Evolutionary conservation across 176 grass and related monocot genomes (phyloP).

Genomic region (Paspalum notatum): DNA sequence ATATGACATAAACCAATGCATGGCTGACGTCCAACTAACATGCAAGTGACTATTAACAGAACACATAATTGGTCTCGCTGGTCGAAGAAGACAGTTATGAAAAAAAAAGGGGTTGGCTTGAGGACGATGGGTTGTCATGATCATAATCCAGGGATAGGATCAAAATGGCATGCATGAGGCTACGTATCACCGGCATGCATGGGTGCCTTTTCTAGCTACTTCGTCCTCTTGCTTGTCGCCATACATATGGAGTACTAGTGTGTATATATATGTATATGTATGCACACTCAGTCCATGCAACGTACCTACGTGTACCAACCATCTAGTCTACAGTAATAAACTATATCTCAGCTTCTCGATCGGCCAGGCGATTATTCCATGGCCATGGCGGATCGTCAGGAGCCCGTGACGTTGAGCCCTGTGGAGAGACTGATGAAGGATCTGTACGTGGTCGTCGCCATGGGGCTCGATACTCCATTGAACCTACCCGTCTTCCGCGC

Average conservation of each 20-base stretch:
- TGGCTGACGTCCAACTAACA: background rate
- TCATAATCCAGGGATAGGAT: no score
- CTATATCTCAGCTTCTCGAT: background rate
- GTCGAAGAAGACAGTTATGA: background rate
- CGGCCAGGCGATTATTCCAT: no score
- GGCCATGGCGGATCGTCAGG: background rate
- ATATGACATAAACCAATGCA: background rate
- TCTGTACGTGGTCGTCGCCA: constrained; percentile 1
- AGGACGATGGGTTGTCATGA: background rate
- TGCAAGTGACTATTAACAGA: background rate
- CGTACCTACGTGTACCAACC: no score
- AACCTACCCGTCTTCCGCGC: constrained; percentile 15
- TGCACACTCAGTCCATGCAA: background rate
- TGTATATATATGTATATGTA: background rate
- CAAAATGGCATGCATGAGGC: no score
- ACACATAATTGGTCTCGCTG: background rate
- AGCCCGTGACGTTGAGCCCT: constrained; percentile 28
- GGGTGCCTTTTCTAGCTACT: background rate
- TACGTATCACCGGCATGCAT: no score
- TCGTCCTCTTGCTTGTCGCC: background rate
- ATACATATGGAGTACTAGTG: background rate
- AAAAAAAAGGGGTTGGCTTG: background rate
- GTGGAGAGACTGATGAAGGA: background rate
- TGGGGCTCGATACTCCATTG: constrained; percentile 6
- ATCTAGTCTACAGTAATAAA: background rate